Conservation (phyloP, 768 basidiomycete species). For the Amanita jacksonii region DNA sequence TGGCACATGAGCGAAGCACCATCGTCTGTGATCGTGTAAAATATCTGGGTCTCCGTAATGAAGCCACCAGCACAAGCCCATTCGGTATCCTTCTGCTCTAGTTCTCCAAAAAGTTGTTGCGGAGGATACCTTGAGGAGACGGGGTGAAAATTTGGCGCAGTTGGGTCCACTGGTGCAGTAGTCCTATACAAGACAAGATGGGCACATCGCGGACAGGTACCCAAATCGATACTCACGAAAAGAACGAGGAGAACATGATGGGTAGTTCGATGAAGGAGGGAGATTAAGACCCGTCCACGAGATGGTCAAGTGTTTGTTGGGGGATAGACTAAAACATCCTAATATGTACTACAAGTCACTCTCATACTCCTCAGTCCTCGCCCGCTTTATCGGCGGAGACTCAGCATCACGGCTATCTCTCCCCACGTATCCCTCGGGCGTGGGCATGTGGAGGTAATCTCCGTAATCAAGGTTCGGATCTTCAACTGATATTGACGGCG, state of each 20-base stretch:
- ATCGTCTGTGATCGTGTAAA: constrained; percentile 76
- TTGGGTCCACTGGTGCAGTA: constrained; percentile 47
- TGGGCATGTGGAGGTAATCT: constrained; percentile 1
- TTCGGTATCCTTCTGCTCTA: constrained; percentile 65
- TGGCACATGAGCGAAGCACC: constrained; percentile 75
- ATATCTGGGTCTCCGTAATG: constrained; percentile 82
- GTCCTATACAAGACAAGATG: constrained; percentile 27
- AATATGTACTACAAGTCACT: neutral
- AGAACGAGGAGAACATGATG: constrained; percentile 69
- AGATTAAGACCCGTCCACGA: no score
- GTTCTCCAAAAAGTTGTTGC: constrained; percentile 62
- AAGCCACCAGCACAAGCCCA: constrained; percentile 84
- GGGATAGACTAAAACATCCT: neutral
- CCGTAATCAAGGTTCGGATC: constrained; percentile 1
- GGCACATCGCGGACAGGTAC: constrained; percentile 4
- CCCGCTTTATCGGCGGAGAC: constrained; percentile 6
- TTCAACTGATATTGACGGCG: neutral
- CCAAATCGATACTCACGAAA: constrained; percentile 50
- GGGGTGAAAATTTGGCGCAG: constrained; percentile 75
- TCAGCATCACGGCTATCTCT: neutral
- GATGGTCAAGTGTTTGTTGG: no score
- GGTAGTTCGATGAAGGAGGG: no score
- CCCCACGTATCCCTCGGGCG: neutral
- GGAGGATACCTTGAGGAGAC: constrained; percentile 52
- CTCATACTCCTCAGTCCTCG: constrained; percentile 4